Base-by-base conservation (phyloP, 768 basidiomycete genomes). In the Pleurotus ostreatus region DNA sequence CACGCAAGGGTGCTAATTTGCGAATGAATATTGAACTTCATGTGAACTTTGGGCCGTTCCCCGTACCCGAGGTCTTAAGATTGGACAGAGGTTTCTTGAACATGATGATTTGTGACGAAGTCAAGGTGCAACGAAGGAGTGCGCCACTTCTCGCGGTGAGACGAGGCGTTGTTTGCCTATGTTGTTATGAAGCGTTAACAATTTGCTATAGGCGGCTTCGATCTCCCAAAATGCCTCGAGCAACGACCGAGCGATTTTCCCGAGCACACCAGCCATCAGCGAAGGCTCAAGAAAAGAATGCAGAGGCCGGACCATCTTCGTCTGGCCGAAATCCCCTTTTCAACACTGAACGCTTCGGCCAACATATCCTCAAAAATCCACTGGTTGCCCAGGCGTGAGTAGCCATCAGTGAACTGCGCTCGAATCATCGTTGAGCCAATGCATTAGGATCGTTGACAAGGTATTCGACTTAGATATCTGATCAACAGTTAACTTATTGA, bases 321-420 rank as follows among this genome's bases (percentile, higher is more conserved):
- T 79, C 81, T 39, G 75, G 73, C 60, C 82, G 84, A n/a, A 94
- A 93, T 65, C 93, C 93, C 0, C 87, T 94, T 57, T 94, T 94
- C 78, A 95, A 97, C 66, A 97, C 94, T 2, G 90, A 92, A 66
- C 80, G 91, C 61, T 98, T 97, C 63, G 96, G 97, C 18, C 96
- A 98, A 70, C 96, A 99, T 74, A 98, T 99, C 61, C 79, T 98
- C 58, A 98, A 96, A 73, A 98, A 34, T 34, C 4, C 26, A 44
- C n/a, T 22, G 8, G 48, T 55, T 38, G 16, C 15, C 22, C 51
- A 53, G 39, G 51, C 51, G 51, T 53, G 51, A 53, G 51, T 53
- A 20, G 39, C 26, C 25, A 45, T 41, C 56, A 25, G 16, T 49
- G 55, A 57, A 55, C 58, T 62, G 63, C 11, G 30, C 63, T 49